These are phyloP conservation scores for Cyclostephanos tholiformis DNA, from an alignment of 108 stramenopile genomes.

Conservation along the genomic window DNA sequence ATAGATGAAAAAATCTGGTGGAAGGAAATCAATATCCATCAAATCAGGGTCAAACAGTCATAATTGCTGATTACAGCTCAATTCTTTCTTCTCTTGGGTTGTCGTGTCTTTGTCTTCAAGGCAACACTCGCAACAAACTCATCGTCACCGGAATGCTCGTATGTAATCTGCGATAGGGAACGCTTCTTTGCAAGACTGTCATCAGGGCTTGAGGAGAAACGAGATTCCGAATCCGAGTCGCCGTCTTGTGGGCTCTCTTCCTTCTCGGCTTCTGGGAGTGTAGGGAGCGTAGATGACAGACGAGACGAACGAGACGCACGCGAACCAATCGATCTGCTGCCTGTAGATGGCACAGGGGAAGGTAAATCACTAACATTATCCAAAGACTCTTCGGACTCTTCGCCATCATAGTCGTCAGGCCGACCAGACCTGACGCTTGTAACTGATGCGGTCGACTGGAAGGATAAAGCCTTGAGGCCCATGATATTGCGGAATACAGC, in stretches of 20 bases:
- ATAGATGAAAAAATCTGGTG: background rate
- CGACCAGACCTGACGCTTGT: conserved; percentile 7
- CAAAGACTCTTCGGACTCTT: conserved; percentile 24
- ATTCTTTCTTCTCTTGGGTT: conserved; percentile 1
- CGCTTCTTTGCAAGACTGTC: conserved; percentile 3
- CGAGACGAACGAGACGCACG: conserved; percentile 25
- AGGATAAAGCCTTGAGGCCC: conserved; percentile 49
- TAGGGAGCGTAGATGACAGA: conserved; percentile 23
- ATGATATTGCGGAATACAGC: conserved; percentile 52
- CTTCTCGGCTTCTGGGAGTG: conserved; percentile 25
- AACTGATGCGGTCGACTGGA: conserved; percentile 11
- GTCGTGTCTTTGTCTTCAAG: background rate
- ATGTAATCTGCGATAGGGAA: conserved; percentile 18
- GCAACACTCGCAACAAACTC: background rate
- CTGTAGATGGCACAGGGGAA: conserved; percentile 23
- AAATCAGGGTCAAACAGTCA: background rate
- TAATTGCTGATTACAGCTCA: background rate
- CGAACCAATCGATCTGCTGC: conserved; percentile 18
- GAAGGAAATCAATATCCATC: background rate
- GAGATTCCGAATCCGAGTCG: conserved; percentile 10
- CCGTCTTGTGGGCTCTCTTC: conserved; percentile 22
- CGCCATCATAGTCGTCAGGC: conserved; percentile 3
- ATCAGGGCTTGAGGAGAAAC: conserved; percentile 12
- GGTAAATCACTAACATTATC: conserved; percentile 21
- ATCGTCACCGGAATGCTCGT: conserved; percentile 15